Base-by-base conservation (phyloP, 306 rosid species). In the Acacia melanoxylon region DNA sequence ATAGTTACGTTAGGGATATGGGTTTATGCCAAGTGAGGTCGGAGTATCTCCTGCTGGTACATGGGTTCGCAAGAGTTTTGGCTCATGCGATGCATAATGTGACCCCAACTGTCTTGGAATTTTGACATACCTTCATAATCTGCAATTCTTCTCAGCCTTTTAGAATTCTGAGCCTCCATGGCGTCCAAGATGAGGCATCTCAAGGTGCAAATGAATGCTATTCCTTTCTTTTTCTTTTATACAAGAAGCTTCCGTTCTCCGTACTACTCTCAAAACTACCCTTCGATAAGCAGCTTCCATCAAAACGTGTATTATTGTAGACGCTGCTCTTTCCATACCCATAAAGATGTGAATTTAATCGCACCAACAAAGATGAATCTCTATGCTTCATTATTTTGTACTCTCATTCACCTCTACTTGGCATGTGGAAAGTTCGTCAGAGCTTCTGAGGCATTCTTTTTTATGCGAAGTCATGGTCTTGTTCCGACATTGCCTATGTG, bases 321-420 rank as follows among this genome's bases (percentile, higher is more conserved):
- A 66, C 66, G 42, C 24, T 20, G 78, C 77, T 73, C 81, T 51
- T 54, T 72, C 63, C 83, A 66, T 3, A 0, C 20, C 48, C 76
- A 54, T 20, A 76, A 41, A 76, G 80, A 51, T 17, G 67, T 82
- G 19, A 62, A 72, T 71, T 78, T 76, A 59, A 75, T 85, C 19
- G 82, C 91, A 27, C 84, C 89, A 20, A 33, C 81, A 3, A 90
- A 85, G 88, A 80, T 80, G 81, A 83, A 77, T 77, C 89, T 91
- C 72, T 88, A 90, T 27, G 86, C 88, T 44, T 89, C 95, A 5
- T 87, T 93, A 84, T 93, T 91, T 40, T 91, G 91, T 89, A 87
- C 92, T 77, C 94, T 91, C 74, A 80, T 91, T 79, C 97, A 86
- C 76, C 90, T 93, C 79, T 93, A 87, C 89, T 84, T 93, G 84